Evolutionary conservation across 2,329 filamentous ascomycete species (phyloP).

Genomic region (Colletotrichum camelliae): DNA sequence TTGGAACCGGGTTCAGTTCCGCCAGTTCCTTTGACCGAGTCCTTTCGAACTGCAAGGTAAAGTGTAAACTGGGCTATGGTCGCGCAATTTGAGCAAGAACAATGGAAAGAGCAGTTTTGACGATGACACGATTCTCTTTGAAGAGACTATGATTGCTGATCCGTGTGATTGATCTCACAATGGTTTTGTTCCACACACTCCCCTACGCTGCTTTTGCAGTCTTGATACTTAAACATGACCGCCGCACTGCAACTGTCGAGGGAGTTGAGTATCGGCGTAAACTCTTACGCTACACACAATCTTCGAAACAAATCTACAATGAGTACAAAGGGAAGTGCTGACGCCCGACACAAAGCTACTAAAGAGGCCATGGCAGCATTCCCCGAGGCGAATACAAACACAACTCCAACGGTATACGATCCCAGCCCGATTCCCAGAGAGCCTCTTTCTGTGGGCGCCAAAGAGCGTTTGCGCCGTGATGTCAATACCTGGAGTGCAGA

Average conservation of each 20-base stretch:
- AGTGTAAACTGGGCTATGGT: too few species aligned
- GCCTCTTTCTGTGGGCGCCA: neutral
- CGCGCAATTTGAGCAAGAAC: too few species aligned
- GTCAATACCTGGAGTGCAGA: neutral
- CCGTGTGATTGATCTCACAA: too few species aligned
- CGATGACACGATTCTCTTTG: too few species aligned
- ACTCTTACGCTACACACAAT: neutral
- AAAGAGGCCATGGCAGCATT: neutral
- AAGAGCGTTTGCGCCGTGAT: neutral
- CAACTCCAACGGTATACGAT: neutral
- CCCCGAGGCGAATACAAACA: neutral
- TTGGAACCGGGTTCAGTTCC: neutral
- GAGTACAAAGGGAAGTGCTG: neutral
- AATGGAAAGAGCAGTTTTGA: too few species aligned
- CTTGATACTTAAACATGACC: neutral
- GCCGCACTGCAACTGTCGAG: neutral
- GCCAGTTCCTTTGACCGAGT: too few species aligned
- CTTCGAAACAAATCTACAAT: neutral
- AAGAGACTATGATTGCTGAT: too few species aligned
- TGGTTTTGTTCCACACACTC: too few species aligned
- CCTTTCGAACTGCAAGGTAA: too few species aligned
- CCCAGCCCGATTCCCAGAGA: neutral
- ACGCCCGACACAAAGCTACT: neutral
- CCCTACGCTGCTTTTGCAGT: too few species aligned
- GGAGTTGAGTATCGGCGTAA: neutral